phyloP scores from a whole-genome alignment of 805 yeast species.

The Wickerhamomyces sydowiorum region DNA sequence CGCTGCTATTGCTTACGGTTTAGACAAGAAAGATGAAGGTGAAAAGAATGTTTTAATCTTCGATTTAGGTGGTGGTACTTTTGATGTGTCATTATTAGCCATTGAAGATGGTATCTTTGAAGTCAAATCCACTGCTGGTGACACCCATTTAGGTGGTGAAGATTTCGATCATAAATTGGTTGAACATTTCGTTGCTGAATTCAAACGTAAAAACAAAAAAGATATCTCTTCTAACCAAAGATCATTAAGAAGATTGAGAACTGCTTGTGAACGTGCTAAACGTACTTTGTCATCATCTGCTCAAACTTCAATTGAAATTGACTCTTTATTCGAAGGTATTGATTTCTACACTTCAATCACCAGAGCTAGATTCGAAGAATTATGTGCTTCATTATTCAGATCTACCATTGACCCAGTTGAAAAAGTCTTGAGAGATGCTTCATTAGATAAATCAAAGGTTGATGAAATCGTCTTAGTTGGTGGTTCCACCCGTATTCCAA shows the following conservation, averaged over 20 bases:
- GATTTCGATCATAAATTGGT: slow-evolving; percentile 93
- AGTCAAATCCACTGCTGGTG: slow-evolving; percentile 93
- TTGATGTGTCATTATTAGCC: slow-evolving; percentile 82
- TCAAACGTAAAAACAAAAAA: slow-evolving; percentile 96
- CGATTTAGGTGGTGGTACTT: slow-evolving; percentile 98
- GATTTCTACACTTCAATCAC: slow-evolving; percentile 95
- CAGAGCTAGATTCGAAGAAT: slow-evolving; percentile 96
- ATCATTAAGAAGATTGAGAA: slow-evolving; percentile 96
- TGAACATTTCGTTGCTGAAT: slow-evolving; percentile 86
- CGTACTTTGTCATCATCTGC: slow-evolving; percentile 95
- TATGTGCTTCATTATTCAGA: slow-evolving; percentile 91
- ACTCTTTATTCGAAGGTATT: slow-evolving; percentile 89
- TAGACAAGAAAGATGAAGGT: slow-evolving; percentile 67
- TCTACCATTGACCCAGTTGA: slow-evolving; percentile 93
- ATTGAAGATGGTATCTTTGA: slow-evolving; percentile 91
- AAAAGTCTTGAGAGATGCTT: slow-evolving; percentile 87
- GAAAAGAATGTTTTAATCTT: slow-evolving; percentile 90
- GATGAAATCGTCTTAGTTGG: slow-evolving; percentile 94
- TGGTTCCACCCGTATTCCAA: slow-evolving; percentile 98
- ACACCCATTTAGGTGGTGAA: slow-evolving; percentile 97
- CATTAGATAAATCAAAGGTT: slow-evolving; percentile 83
- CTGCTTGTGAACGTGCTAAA: slow-evolving; percentile 98
- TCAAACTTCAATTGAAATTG: slow-evolving; percentile 92
- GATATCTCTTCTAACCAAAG: slow-evolving; percentile 89
- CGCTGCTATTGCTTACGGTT: slow-evolving; percentile 96